Percentiles rank a stretch among this genome's conserved stretches.
phyloP scores from a whole-genome alignment of 352 stramenopile species.

The Phytophthora pluvialis region DNA sequence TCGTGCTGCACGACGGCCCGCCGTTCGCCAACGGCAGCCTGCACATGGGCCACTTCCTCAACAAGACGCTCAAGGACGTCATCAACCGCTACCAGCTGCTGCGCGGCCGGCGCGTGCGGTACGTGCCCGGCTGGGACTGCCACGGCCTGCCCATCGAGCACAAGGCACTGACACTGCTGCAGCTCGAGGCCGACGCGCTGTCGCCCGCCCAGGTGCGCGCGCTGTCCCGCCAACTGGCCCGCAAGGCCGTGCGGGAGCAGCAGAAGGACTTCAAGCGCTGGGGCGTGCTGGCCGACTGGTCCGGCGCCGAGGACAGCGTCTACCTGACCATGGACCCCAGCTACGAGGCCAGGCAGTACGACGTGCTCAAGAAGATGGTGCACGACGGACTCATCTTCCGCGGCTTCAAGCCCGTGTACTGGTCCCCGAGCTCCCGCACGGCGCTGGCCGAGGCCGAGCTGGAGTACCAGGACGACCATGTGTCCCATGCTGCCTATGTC shows the following conservation, averaged over 20 bases:
- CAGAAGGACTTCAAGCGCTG: conserved; percentile 94
- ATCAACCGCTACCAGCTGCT: conserved; percentile 97
- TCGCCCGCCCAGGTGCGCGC: conserved; percentile 93
- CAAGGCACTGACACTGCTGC: conserved; percentile 96
- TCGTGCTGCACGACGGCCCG: conserved; percentile 98
- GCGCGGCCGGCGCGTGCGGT: conserved; percentile 93
- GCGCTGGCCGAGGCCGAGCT: conserved; percentile 98
- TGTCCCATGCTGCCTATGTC: conserved; percentile 96
- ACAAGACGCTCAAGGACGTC: conserved; percentile 97
- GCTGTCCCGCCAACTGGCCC: conserved; percentile 92
- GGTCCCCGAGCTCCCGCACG: conserved; percentile 96
- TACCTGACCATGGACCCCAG: conserved; percentile 96
- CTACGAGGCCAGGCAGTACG: conserved; percentile 97
- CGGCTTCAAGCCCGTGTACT: conserved; percentile 99
- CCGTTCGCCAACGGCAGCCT: conserved; percentile 99
- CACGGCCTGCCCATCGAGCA: conserved; percentile 99
- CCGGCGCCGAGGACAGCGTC: conserved; percentile 62
- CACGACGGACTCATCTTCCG: conserved; percentile 95
- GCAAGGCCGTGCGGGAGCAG: conserved; percentile 94
- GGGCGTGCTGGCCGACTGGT: conserved; percentile 92
- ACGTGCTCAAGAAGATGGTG: conserved; percentile 98
- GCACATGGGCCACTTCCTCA: conserved; percentile 97
- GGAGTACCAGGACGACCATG: conserved; percentile 97
- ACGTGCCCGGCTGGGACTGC: conserved; percentile 99
- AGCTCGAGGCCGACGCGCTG: conserved; percentile 56